These are phyloP conservation scores for Plasmodium sp. DNA, from an alignment of 169 alveolate species.

Conservation along the genomic window DNA sequence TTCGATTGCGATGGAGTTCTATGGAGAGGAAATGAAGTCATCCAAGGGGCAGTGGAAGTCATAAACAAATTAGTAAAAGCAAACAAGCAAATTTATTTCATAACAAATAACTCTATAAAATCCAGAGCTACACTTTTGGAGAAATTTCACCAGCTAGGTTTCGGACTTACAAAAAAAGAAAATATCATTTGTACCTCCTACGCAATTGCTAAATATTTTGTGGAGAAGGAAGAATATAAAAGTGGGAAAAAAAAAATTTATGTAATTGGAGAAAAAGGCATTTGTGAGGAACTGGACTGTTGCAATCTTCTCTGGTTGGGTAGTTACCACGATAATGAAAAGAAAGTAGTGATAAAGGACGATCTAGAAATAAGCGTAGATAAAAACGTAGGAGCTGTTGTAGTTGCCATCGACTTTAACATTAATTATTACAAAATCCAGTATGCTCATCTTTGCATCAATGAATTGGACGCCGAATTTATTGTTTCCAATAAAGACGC, in stretches of 20 bases:
- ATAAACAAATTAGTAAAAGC: constrained; percentile 64
- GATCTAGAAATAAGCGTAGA: constrained; percentile 50
- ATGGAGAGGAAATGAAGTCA: constrained; percentile 82
- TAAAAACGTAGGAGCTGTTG: constrained; percentile 78
- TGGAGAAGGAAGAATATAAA: constrained; percentile 30
- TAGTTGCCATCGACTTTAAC: constrained; percentile 78
- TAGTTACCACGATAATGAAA: constrained; percentile 69
- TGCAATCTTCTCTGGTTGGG: constrained; percentile 35
- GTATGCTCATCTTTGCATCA: constrained; percentile 78
- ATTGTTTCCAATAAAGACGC: constrained; percentile 79
- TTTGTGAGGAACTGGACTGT: constrained; percentile 47
- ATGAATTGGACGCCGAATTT: constrained; percentile 73
- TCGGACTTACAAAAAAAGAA: constrained; percentile 36
- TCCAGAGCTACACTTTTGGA: constrained; percentile 71
- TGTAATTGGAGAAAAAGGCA: constrained; percentile 78
- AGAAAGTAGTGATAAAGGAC: constrained; percentile 25
- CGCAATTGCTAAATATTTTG: constrained; percentile 72
- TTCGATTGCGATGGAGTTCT: constrained; percentile 84
- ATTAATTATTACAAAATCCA: constrained; percentile 79
- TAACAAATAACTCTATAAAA: constrained; percentile 78
- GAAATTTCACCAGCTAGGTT: constrained; percentile 76
- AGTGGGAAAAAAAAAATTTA: constrained; percentile 73
- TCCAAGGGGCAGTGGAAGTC: constrained; percentile 80
- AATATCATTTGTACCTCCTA: constrained; percentile 71
- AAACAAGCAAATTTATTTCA: constrained; percentile 73